A percentile compares a stretch with the other conserved stretches of the same genome.
Evolutionary conservation across 2,329 filamentous ascomycete species (phyloP).

Genomic region (Alternaria angustiovoidea): DNA sequence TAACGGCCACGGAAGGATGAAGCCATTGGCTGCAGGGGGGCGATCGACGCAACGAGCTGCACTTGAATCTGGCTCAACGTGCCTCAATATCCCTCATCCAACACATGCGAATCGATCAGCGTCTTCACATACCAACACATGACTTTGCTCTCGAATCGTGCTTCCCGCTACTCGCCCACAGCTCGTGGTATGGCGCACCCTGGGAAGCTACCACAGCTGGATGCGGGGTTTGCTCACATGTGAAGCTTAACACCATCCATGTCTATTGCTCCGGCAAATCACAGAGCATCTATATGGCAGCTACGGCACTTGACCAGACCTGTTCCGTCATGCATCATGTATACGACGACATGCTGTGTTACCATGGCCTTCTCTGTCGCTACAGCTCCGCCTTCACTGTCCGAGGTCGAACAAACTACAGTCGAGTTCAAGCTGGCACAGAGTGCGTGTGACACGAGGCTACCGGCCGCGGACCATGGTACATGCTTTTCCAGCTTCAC

Average conservation of each 20-base stretch:
- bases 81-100: conserved; percentile 22
- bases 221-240: conserved; percentile 40
- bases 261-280: conserved; percentile 32
- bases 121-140: background rate
- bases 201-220: conserved; percentile 5
- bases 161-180: conserved; percentile 1
- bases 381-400: background rate
- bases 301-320: conserved; percentile 23
- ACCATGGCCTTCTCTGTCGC: conserved; percentile 10
- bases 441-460: conserved; percentile 16
- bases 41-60: conserved; percentile 32
- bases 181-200: conserved; percentile 6
- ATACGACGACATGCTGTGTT: conserved; percentile 1
- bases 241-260: conserved; percentile 32
- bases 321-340: background rate
- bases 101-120: conserved; percentile 1
- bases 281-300: conserved; percentile 12
- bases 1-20: conserved; percentile 20
- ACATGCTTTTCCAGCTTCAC: background rate
- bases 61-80: conserved; percentile 19
- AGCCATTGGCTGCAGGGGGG: conserved; percentile 32
- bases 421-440: conserved; percentile 7
- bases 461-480: conserved; percentile 35
- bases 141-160: conserved; percentile 1
- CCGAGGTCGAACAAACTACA: conserved; percentile 5